Evolutionary conservation across 768 basidiomycete species (phyloP), one percentile per base, ranked within the genome.

Genomic region (Mycena haematopus): DNA sequence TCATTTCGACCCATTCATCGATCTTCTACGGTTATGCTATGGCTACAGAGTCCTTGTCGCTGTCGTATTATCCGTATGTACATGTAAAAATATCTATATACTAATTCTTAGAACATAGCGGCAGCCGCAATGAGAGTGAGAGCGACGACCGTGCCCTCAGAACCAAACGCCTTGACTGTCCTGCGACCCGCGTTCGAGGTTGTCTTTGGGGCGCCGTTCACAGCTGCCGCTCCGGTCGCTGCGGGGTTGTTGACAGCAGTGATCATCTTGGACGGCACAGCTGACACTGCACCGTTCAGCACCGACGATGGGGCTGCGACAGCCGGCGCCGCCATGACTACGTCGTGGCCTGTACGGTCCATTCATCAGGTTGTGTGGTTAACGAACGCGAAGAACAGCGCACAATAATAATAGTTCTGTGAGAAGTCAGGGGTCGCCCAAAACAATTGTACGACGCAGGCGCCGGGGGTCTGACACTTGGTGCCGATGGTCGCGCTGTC

Each of bases 391-490:
- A 25, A 21, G 17, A 54, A 27, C n/a, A 14, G 11, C 65, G 3
- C 2, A 67, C 66, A 67, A 47, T 67, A 67, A 33, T 60, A 57
- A 56, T 67, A 67, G 36, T 64, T 67, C 47, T 67, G 66, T 29
- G 31, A 52, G 21, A 66, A 63, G 22, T 63, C 65, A 6, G 65
- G 65, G 24, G 65, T 66, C 27, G 65, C 66, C 62, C 62, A 63
- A 35, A 67, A 67, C 13, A 67, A 49, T 50, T 67, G 62, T 21
- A 67, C 62, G 7, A 67, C 66, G 19, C 66, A 64, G 47, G 61
- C 62, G 25, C 66, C 66, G 15, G 62, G 38, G 14, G 27, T 47
- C 59, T 67, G 66, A 40, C 66, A 67, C 33, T 62, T 63, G 55
- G 53, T 49, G 15, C 66, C 66, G 35, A 67, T 58, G 15, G 62